A percentile compares a stretch with the other conserved stretches of the same genome.
Evolutionary conservation across 2,329 filamentous ascomycete species (phyloP).

Genomic region (Aspergillus latus): DNA sequence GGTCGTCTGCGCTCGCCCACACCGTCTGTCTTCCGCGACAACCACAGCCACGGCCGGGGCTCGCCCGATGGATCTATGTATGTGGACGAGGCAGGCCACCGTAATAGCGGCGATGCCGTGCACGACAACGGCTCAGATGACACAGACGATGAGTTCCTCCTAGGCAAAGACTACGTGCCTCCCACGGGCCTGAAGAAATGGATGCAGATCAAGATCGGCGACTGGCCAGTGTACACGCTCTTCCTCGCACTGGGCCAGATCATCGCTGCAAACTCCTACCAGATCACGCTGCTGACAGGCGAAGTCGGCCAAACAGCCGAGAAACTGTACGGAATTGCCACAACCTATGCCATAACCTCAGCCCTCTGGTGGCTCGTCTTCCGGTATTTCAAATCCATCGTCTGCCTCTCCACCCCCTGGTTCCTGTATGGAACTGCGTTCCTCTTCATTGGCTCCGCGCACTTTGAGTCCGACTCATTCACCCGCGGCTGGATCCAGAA

Average conservation of each 20-base stretch:
- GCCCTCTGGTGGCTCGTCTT: conserved; percentile 63
- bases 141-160: conserved; percentile 53
- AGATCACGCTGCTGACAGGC: conserved; percentile 66
- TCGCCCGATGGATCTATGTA: conserved; percentile 43
- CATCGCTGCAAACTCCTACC: conserved; percentile 65
- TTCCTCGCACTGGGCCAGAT: conserved; percentile 63
- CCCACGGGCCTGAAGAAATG: conserved; percentile 57
- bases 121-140: conserved; percentile 37
- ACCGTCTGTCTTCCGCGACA: conserved; percentile 34
- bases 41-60: conserved; percentile 26
- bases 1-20: conserved; percentile 49
- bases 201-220: conserved; percentile 57
- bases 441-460: conserved; percentile 61
- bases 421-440: conserved; percentile 62
- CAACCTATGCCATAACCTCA: conserved; percentile 58
- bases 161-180: conserved; percentile 57
- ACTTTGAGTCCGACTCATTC: conserved; percentile 46
- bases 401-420: conserved; percentile 59
- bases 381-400: conserved; percentile 56
- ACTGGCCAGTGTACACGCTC: conserved; percentile 64
- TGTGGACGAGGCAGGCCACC: conserved; percentile 37
- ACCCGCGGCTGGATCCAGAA: conserved; percentile 58
- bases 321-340: conserved; percentile 61
- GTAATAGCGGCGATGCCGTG: conserved; percentile 32
- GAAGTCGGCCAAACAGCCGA: conserved; percentile 58